Base-by-base conservation (phyloP, 495 filamentous ascomycete genomes). In the Patellaria atrata region DNA sequence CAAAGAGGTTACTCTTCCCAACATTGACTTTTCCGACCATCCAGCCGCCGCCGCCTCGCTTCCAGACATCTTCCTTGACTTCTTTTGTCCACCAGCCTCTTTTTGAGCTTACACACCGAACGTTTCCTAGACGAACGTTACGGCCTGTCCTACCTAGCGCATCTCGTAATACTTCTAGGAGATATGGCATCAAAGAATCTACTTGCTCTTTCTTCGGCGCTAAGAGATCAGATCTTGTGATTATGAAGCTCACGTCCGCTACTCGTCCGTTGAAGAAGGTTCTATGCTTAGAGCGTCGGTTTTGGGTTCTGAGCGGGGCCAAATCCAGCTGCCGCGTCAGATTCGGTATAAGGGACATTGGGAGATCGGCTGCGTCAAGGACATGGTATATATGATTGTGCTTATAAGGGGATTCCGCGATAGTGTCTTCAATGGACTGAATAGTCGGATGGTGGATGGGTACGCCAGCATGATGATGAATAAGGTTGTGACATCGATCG, bases 11-110 rank as follows among this genome's bases (percentile, higher is more conserved):
- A 50, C 85, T 94, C 56, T 99, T 99, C 10, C 89, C 89, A 17
- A 96, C 89, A 50, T 99, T 99, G 33, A 78, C 82, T 47, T 86
- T 93, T n/a, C 91, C 89, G 16, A 96, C 82, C 63, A 99, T 75
- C 89, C 89, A 99, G n/a, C 80, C 69, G 4, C 77, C 91, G 2
- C 87, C 85, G 6, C 77, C 82, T 24, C 82, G 71, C 22, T 72
- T 59, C 57, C 67, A 78, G 29, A 93, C 82, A 18, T 83, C 73
- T 47, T 92, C 79, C 54, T 84, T 93, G 41, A 94, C 58, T 24
- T 77, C 61, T 44, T 70, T 79, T 0, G 79, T 93, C 85, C 85
- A 91, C 86, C 86, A 93, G 13, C 68, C 66, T 37, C 78, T 62
- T 39, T 81, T 79, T 8, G 85, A 70, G 52, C 82, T 91, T 10